Conservation (phyloP, 2,329 filamentous ascomycete species). For the Colletotrichum godetiae region DNA sequence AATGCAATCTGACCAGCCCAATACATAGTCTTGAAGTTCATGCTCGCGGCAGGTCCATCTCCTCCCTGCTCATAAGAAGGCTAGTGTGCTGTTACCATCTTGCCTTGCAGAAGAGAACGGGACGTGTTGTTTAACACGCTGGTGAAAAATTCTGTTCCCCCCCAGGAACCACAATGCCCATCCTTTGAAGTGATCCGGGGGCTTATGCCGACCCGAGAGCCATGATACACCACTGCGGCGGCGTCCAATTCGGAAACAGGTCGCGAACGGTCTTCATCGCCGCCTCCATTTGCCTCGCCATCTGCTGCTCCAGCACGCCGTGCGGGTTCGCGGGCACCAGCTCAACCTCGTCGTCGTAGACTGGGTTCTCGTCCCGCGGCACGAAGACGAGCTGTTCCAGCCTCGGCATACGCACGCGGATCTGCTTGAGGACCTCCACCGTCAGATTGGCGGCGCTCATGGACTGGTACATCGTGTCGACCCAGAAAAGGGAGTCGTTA, state of each 20-base stretch:
- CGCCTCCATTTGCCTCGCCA: slow-evolving; percentile 49
- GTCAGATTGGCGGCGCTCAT: slow-evolving; percentile 53
- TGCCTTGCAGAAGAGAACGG: neutral
- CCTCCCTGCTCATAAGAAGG: neutral
- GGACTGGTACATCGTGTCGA: slow-evolving; percentile 48
- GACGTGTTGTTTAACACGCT: neutral
- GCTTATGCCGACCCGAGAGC: slow-evolving; percentile 36
- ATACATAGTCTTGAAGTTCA: neutral
- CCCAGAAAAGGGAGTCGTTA: slow-evolving; percentile 55
- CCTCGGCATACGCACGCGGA: slow-evolving; percentile 50
- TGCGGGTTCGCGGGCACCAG: slow-evolving; percentile 40
- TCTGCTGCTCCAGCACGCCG: slow-evolving; percentile 45
- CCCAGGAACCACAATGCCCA: neutral
- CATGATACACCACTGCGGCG: slow-evolving; percentile 52
- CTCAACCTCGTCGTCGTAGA: slow-evolving; percentile 42
- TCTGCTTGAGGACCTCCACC: slow-evolving; percentile 51
- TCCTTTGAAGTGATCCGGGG: neutral
- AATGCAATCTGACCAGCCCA: neutral
- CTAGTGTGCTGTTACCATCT: neutral
- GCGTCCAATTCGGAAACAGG: slow-evolving; percentile 44
- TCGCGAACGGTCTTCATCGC: slow-evolving; percentile 48
- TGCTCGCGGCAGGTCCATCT: neutral
- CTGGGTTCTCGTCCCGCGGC: slow-evolving; percentile 50
- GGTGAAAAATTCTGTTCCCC: no score
- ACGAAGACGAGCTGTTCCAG: slow-evolving; percentile 58